Conservation (phyloP, 116 monocot genomes). For the Dioscorea cayenensis region DNA sequence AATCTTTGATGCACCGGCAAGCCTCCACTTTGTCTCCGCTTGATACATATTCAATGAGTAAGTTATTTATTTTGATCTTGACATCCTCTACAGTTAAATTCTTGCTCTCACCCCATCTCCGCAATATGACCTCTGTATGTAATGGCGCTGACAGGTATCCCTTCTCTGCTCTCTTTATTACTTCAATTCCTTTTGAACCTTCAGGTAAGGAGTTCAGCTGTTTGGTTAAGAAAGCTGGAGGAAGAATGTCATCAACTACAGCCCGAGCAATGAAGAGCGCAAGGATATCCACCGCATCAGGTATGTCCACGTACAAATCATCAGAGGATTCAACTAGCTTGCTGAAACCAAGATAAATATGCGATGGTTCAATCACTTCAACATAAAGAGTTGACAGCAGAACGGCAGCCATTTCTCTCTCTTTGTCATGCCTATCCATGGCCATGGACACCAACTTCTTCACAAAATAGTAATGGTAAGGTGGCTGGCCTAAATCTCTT, state of each 20-base stretch:
- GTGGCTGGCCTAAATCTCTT: conserved; percentile 25
- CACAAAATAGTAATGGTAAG: conserved; percentile 59
- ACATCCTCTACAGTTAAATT: conserved; percentile 52
- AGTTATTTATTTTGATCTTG: conserved; percentile 40
- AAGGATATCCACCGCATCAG: conserved; percentile 55
- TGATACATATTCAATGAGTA: conserved; percentile 46
- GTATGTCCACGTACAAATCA: conserved; percentile 64
- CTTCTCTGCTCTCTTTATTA: conserved; percentile 53
- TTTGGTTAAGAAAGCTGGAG: conserved; percentile 60
- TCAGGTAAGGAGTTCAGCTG: conserved; percentile 18
- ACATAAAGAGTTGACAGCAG: conserved; percentile 66
- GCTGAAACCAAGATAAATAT: conserved; percentile 52
- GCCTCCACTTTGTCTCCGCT: conserved; percentile 58
- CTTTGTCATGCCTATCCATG: conserved; percentile 79
- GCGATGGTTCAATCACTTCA: conserved; percentile 35
- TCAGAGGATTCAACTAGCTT: conserved; percentile 52
- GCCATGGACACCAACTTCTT: conserved; percentile 77
- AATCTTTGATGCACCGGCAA: conserved; percentile 48
- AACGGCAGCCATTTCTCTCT: conserved; percentile 82
- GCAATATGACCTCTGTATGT: conserved; percentile 47
- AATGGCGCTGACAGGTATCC: conserved; percentile 66
- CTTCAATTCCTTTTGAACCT: conserved; percentile 46
- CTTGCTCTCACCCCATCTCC: conserved; percentile 66
- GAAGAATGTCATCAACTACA: conserved; percentile 73
- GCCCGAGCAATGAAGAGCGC: conserved; percentile 69